Base-by-base conservation (phyloP, 2,329 filamentous ascomycete genomes). In the Ceratocystis papillata region DNA sequence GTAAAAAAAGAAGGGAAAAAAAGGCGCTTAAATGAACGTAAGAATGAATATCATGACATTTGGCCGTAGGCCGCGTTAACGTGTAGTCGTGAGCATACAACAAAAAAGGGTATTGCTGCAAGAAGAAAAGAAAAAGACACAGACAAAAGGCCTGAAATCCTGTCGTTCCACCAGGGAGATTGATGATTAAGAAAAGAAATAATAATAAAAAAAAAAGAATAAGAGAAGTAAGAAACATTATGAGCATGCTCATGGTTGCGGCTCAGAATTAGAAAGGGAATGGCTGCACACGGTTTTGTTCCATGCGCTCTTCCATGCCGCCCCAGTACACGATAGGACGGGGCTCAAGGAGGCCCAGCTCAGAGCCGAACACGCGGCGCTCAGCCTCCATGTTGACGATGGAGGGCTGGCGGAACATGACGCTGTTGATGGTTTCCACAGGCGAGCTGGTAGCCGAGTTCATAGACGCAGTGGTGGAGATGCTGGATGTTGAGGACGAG, bases 291-390 rank as follows among this genome's bases (percentile, higher is more conserved):
- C 53, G 63, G 30, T 64, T 61, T 22, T 57, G 28, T 25, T 68
- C 64, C 72, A 85, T 83, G 64, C 82, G 78, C 75, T 85, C 83
- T 74, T 86, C 83, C 61, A 86, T 73, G 48, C 84, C 82, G 69
- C 81, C 82, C 80, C 83, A 86, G 75, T 84, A 85, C 64, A 85
- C 81, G 45, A 85, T 78, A 10, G 84, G 84, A 55, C 84, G 76
- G 1, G 84, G 84, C 74, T 87, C 84, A 30, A 87, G 78, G 20
- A 87, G 76, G 70, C 76, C 77, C 7, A 86, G 76, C 70, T 82
- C 82, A 63, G 76, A 76, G 8, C 78, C 77, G 65, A 82, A 84
- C 70, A 74, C 78, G 70, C 74, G 76, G 69, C 78, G 79, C 74
- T 86, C 83, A 71, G 82, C 81, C 70, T 85, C 81, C 68, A 84